Evolutionary conservation across 116 monocot genomes (phyloP), one percentile per base, ranked within the genome.

Genomic region (Thalassia testudinum): DNA sequence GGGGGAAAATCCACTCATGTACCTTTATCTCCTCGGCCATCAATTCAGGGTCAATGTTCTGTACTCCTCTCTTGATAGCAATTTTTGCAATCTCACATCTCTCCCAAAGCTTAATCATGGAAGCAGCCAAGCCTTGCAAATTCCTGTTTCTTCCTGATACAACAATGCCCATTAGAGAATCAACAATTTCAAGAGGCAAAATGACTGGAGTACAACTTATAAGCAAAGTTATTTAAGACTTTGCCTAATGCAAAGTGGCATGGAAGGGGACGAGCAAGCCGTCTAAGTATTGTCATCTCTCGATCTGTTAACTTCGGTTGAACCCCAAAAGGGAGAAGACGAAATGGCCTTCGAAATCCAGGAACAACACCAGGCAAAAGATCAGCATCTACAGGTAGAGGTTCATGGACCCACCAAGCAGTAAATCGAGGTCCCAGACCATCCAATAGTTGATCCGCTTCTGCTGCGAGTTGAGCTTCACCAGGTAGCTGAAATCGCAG

Each of bases 21-120:
- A 88, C 95, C 89, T 88, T 97, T 62, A 97, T 37, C 44, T 97
- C 89, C 27, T 82, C 82, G 55, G 60, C 70, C 70, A 97, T 97
- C 25, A 97, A 54, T 42, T 75, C 75, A 47, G 72, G 76, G 58
- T 82, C 76, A 27, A 79, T 79, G 28, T 97, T 97, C 55, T 82
- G 89, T 4, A 74, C 85, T 40, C 81, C 89, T 68, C 70, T 71
- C 50, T 97, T 97, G 52, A 89, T 45, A 26, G 89, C 95, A 79
- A 97, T 81, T 57, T 97, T 97, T 1, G 85, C 95, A 67, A 97
- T 70, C 58, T 97, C 95, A 62, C 89, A 85, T 71, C 67, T 97
- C 66, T 97, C 95, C 95, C 95, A 97, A 24, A 97, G 62, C 55
- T 79, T 82, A 45, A 97, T 57, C 78, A 97, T 85, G 49, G 95